Percentiles rank a stretch among this genome's conserved stretches.
Evolutionary conservation across 768 basidiomycete genomes (phyloP).

Genomic region (Rhodotorula taiwanensis): DNA sequence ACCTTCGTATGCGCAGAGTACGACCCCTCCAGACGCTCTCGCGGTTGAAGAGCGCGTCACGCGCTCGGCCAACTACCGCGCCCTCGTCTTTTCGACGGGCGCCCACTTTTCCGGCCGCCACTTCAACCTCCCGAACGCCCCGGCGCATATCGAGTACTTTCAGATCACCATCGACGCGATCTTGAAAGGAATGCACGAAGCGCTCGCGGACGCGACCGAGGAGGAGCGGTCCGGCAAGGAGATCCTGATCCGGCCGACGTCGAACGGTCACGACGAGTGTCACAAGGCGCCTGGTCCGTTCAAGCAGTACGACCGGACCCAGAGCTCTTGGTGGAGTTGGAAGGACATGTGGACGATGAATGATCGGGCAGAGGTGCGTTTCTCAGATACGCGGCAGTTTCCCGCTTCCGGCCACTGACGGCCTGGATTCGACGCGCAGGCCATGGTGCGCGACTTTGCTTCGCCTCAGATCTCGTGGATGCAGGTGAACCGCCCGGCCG

Average conservation of each 20-base stretch:
- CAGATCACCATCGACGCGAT: background rate
- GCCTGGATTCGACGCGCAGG: background rate
- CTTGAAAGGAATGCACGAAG: background rate
- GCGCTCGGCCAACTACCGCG: background rate
- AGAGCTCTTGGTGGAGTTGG: background rate
- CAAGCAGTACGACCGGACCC: background rate
- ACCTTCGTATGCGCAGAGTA: background rate
- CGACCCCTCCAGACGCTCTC: background rate
- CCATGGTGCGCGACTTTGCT: background rate
- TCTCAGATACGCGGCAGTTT: too few relatives aligned
- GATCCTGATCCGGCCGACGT: background rate
- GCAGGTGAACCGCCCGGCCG: background rate
- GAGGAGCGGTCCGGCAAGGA: background rate
- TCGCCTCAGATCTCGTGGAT: background rate
- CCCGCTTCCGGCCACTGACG: too few relatives aligned
- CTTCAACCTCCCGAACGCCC: background rate
- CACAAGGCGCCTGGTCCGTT: background rate
- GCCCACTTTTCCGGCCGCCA: conserved; percentile 3
- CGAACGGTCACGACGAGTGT: conserved; percentile 2
- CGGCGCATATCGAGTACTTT: background rate
- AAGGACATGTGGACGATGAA: background rate
- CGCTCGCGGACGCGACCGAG: background rate
- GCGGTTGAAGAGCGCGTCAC: background rate
- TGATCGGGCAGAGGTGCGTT: background rate
- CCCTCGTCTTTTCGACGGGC: background rate